Evolutionary conservation across 75 land plant species (phyloP).

Genomic region (Gnetum montanum): DNA sequence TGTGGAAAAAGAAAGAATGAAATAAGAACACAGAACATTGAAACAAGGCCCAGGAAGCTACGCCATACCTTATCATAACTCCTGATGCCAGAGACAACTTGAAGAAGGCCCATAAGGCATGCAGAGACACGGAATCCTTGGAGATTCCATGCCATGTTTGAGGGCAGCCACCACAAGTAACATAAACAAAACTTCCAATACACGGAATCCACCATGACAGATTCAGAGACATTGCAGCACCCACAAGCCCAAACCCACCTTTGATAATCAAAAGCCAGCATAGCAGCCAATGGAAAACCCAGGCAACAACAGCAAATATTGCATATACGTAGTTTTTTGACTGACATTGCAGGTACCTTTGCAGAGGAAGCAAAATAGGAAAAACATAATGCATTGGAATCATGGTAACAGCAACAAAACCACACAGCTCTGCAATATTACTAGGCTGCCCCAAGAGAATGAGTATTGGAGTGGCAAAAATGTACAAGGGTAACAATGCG

Average conservation of each 20-base stretch:
- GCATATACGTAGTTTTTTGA: conserved; percentile 46
- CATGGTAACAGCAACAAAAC: conserved; percentile 30
- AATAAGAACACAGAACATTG: not conserved
- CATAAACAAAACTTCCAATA: conserved; percentile 24
- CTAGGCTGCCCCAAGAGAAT: conserved; percentile 42
- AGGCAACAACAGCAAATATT: conserved; percentile 18
- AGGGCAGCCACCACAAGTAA: conserved; percentile 32
- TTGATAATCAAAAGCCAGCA: conserved; percentile 49
- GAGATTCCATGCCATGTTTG: conserved; percentile 54
- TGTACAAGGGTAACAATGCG: conserved; percentile 36
- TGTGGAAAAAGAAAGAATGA: not conserved
- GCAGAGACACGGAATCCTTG: conserved; percentile 34
- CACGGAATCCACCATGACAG: conserved; percentile 55
- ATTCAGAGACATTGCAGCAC: conserved; percentile 34
- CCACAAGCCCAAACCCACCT: conserved; percentile 35
- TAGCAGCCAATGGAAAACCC: conserved; percentile 29
- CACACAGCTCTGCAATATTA: conserved; percentile 44
- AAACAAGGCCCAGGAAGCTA: not conserved
- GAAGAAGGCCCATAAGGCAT: conserved; percentile 42
- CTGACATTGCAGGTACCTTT: conserved; percentile 65
- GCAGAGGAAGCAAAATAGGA: conserved; percentile 49
- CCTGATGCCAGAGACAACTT: conserved; percentile 70
- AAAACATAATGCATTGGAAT: conserved; percentile 58
- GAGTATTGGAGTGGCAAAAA: conserved; percentile 42
- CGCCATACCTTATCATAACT: conserved; percentile 59